Percentiles rank a stretch among this genome's conserved stretches.
phyloP scores from a whole-genome alignment of 1,284 basidiomycete species.

The Pseudozyma hubeiensis region DNA sequence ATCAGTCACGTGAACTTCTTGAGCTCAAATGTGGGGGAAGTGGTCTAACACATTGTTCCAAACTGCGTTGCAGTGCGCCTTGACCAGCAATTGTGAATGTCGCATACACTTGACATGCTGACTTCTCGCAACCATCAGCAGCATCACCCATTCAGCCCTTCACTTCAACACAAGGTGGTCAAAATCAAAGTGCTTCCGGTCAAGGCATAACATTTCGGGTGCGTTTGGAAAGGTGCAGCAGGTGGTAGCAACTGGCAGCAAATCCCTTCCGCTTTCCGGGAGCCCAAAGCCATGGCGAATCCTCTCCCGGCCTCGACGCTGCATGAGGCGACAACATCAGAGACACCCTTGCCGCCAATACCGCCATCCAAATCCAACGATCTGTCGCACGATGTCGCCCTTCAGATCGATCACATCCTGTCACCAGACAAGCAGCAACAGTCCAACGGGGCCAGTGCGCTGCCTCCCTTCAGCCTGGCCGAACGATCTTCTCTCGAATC shows the following conservation, averaged over 20 bases:
- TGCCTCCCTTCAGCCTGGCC: conserved; percentile 12
- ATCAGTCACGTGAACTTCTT: conserved; percentile 22
- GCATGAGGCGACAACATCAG: conserved; percentile 1
- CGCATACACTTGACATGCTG: no score
- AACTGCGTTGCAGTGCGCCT: conserved; percentile 2
- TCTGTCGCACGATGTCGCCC: conserved; percentile 28
- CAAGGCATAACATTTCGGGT: not conserved
- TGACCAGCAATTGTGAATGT: conserved; percentile 1
- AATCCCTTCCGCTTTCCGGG: not conserved
- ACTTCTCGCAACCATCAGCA: no score
- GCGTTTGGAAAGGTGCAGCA: not conserved
- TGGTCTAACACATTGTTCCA: conserved; percentile 12
- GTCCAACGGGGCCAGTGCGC: not conserved
- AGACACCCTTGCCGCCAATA: conserved; percentile 14
- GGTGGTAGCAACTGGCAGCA: not conserved
- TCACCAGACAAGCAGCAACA: conserved; percentile 11
- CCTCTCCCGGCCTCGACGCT: conserved; percentile 9
- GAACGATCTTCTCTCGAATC: conserved; percentile 34
- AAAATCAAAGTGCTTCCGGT: not conserved
- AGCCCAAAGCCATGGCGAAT: conserved; percentile 18
- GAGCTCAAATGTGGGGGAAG: no score
- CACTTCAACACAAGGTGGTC: no score
- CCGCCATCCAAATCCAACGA: conserved; percentile 20
- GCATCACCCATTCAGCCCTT: no score
- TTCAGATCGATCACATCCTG: conserved; percentile 40